Base-by-base conservation (phyloP, 257 asterid genomes). In the Fraxinus anomala region DNA sequence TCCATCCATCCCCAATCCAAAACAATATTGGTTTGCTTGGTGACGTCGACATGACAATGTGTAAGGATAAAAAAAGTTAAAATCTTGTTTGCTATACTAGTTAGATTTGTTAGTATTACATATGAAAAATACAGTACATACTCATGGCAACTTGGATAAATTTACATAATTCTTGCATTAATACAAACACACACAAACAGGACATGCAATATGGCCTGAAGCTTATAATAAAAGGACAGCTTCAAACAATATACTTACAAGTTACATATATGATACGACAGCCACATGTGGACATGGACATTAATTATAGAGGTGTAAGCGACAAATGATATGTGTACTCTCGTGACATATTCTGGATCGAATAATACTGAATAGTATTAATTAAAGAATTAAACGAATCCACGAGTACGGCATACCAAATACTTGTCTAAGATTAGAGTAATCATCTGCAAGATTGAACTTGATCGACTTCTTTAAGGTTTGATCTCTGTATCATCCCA, bases 221-320 rank as follows among this genome's bases (percentile, higher is more conserved):
- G 85, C 87, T 80, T 85, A 81, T 86, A 19, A 82, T 76, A 76
- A 86, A 85, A 86, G 37, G 87, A 81, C 85, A 86, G 89, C 89
- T 86, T 73, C 87, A 23, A 73, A 56, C 68, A 12, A 31, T 44
- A 44, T 79, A 76, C 28, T 73, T 28, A 65, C 68, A 59, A 76
- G 72, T 73, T 77, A 76, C 87, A 47, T 77, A 30, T 75, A 65
- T 63, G 61, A 75, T 68, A 36, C 68, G 68, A 61, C 31, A 21
- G 33, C 68, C 68, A 61, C 30, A 6, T 23, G 13, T 61, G 33
- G 68, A 61, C 34, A 63, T 63, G 34, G 36, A 63, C 4, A 23
- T 63, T 63, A 63, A 63, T 63, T 9, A 63, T 63, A 26, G 31
- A 11, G 34, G 69, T 24, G 33, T 63, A 26, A 17, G 19, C 6